Evolutionary conservation across 805 yeast species (phyloP).

Genomic region (Ogataea corticis): DNA sequence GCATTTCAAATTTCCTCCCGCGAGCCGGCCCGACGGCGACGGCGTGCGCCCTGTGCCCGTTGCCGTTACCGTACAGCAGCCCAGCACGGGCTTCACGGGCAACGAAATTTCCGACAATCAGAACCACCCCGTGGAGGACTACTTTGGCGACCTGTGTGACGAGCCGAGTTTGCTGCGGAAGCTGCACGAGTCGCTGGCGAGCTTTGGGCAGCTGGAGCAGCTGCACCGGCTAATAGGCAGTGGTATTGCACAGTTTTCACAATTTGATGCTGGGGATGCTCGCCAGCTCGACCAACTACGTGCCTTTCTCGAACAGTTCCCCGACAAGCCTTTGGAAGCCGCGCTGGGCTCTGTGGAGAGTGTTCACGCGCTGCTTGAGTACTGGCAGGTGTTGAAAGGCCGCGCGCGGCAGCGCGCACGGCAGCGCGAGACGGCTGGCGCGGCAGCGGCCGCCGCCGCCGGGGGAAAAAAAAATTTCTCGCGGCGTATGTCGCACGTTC

Average conservation of each 20-base stretch:
- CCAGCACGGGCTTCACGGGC: neutral
- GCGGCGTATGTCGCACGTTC: conserved; percentile 2
- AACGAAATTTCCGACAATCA: neutral
- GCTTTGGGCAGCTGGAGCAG: neutral
- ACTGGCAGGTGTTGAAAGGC: conserved; percentile 6
- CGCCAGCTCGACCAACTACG: neutral
- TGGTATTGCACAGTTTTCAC: neutral
- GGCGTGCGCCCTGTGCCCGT: no score
- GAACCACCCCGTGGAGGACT: neutral
- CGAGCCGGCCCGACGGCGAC: no score
- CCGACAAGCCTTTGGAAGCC: neutral
- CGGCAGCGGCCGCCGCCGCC: no score
- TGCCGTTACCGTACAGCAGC: no score
- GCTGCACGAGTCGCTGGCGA: neutral
- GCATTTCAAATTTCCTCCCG: conserved; percentile 8
- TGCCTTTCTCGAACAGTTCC: neutral
- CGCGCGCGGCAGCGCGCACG: neutral
- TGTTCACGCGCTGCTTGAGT: conserved; percentile 4
- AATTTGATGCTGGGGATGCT: neutral
- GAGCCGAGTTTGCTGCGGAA: conserved; percentile 1
- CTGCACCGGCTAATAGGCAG: neutral
- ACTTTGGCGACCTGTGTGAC: conserved; percentile 4
- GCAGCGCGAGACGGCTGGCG: no score
- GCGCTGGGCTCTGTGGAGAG: conserved; percentile 2
- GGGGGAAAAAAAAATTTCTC: neutral